Percentiles rank a stretch among this genome's conserved stretches.
These are phyloP conservation scores for cucumber (Cucumis sativus) DNA, from an alignment of 306 rosid species.

Conservation along the genomic window DNA sequence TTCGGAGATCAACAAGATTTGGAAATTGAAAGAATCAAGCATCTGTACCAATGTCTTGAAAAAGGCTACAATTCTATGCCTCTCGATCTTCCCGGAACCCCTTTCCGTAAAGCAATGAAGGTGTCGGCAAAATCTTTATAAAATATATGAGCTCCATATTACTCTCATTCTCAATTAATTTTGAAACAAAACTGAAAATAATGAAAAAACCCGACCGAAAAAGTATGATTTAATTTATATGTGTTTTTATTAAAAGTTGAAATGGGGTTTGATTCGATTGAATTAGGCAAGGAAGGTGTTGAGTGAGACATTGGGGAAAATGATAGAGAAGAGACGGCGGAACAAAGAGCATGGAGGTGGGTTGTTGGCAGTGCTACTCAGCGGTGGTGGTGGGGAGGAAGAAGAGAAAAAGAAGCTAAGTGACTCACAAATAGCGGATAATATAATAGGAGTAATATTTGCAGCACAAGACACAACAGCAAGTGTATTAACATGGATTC, in stretches of 20 bases:
- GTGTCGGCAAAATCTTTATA: too few relatives aligned
- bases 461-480: slow-evolving; percentile 98
- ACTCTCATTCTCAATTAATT: too few relatives aligned
- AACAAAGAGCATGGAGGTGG: slow-evolving; percentile 34
- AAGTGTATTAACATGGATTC: slow-evolving; percentile 66
- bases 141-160: too few relatives aligned
- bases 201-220: too few relatives aligned
- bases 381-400: slow-evolving; percentile 16
- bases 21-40: slow-evolving; percentile 54
- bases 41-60: slow-evolving; percentile 48
- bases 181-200: too few relatives aligned
- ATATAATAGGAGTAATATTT: slow-evolving; percentile 77
- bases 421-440: slow-evolving; percentile 75
- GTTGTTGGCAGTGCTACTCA: slow-evolving; percentile 35
- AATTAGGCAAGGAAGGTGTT: slow-evolving; percentile 65
- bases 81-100: slow-evolving; percentile 59
- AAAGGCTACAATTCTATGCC: slow-evolving; percentile 90
- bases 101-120: slow-evolving; percentile 62
- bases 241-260: neutral
- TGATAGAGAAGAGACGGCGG: slow-evolving; percentile 48
- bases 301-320: slow-evolving; percentile 37
- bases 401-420: slow-evolving; percentile 13
- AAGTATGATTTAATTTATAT: too few relatives aligned
- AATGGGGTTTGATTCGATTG: neutral
- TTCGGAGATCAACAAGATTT: slow-evolving; percentile 42